Conservation (phyloP, 2,329 filamentous ascomycete species). For the Pochonia chlamydosporia region DNA sequence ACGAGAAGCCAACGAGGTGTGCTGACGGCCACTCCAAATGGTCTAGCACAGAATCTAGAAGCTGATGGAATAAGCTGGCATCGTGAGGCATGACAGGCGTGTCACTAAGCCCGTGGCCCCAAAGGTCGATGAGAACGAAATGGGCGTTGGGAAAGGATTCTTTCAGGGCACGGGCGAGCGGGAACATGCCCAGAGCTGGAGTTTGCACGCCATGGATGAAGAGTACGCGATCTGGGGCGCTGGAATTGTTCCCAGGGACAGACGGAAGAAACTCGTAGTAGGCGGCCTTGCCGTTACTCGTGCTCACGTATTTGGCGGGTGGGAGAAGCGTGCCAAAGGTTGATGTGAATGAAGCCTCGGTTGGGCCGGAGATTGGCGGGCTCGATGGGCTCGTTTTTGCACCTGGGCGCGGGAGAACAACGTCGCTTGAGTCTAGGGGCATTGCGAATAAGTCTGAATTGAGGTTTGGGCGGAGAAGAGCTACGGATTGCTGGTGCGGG, state of each 20-base stretch:
- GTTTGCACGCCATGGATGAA: constrained; percentile 48
- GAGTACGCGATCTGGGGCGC: constrained; percentile 25
- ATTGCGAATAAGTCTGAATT: no score
- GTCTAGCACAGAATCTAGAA: constrained; percentile 33
- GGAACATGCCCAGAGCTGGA: constrained; percentile 40
- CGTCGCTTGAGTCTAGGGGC: no score
- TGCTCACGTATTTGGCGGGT: constrained; percentile 26
- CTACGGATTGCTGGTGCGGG: no score
- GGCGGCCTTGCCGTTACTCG: constrained; percentile 27
- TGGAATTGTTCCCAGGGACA: not conserved
- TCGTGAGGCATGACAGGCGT: constrained; percentile 38
- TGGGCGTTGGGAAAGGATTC: constrained; percentile 27
- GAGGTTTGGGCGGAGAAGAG: no score
- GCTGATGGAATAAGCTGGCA: constrained; percentile 33
- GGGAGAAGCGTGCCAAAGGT: constrained; percentile 34
- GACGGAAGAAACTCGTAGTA: constrained; percentile 30
- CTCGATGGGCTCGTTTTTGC: not conserved
- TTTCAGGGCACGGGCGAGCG: constrained; percentile 31
- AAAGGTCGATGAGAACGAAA: constrained; percentile 41
- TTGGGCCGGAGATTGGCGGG: constrained; percentile 25
- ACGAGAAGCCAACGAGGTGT: constrained; percentile 44
- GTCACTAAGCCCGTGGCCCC: constrained; percentile 47
- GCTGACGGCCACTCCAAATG: constrained; percentile 34
- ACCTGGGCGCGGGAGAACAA: no score
- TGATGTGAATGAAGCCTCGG: constrained; percentile 28